Base-by-base conservation (phyloP, 805 yeast species). In the Candida ipomoeae region DNA sequence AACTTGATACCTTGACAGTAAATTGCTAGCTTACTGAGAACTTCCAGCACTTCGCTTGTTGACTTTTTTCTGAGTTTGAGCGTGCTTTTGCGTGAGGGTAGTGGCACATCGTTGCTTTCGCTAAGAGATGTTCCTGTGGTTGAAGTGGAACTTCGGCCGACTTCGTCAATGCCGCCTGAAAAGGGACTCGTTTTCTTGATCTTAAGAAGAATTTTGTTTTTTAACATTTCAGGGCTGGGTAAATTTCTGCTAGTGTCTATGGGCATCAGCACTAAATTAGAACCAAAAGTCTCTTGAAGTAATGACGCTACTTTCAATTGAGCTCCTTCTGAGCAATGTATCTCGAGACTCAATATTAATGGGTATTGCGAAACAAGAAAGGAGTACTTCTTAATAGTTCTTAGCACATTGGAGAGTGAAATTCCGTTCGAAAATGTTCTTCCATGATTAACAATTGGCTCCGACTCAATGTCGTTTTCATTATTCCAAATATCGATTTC, bases 401-500 rank as follows among this genome's bases (percentile, higher is more conserved):
- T 80, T 3, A 89, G 66, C 2, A 90, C 97, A 55, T 83, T 84
- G 10, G 71, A 64, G 31, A 92, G 77, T 1, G 82, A 79, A 10
- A 92, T 80, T 0, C 92, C 80, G 0, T 84, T 75, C 0, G 98
- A 89, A 54, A 94, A 80, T 0, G 96, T 82, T 44, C 85, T 70
- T 0, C 99, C 99, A 66, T 94, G 99, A 29, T 87, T 85, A 0
- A 94, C 97, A 0, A 88, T 80, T 0, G 99, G 99, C 0, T 85
- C 91, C 11, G 69, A 66, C 13, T 63, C 67, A 11, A 55, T 44
- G 35, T 79, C 83, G 20, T 85, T 87, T 13, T 50, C 52, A 13
- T 73, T 73, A 69, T 92, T 96, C 99, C 99, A 94, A 18, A 94
- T 75, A 66, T 94, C 99, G 38, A 94, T 82, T 62, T 94, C 99